Evolutionary conservation across 1,284 basidiomycete species (phyloP).

Genomic region (Ustilago shanxiensis): DNA sequence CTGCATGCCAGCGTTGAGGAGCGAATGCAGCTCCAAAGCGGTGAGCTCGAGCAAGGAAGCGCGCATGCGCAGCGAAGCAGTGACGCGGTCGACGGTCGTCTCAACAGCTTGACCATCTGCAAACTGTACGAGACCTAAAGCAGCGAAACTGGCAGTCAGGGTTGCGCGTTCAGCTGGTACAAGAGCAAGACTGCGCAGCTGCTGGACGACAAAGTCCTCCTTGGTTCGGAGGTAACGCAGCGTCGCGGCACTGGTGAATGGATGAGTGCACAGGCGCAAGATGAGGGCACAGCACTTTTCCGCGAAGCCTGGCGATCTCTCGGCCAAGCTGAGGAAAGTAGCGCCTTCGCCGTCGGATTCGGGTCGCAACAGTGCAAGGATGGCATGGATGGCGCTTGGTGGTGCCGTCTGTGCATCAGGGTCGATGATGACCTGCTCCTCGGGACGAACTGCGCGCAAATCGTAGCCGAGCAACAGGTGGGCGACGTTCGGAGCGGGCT

Average conservation of each 20-base stretch:
- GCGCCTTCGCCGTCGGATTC: slow-evolving; percentile 34
- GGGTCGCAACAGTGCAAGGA: slow-evolving; percentile 73
- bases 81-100: slow-evolving; percentile 81
- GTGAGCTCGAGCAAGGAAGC: slow-evolving; percentile 87
- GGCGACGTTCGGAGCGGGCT: slow-evolving; percentile 84
- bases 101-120: slow-evolving; percentile 79
- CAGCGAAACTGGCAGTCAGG: slow-evolving; percentile 54
- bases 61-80: slow-evolving; percentile 84
- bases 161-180: slow-evolving; percentile 50
- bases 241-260: slow-evolving; percentile 83
- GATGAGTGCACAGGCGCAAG: slow-evolving; percentile 86
- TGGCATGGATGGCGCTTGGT: slow-evolving; percentile 76
- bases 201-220: slow-evolving; percentile 89
- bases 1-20: slow-evolving; percentile 78
- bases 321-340: slow-evolving; percentile 45
- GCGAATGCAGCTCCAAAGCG: slow-evolving; percentile 88
- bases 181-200: slow-evolving; percentile 79
- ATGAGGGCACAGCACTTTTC: slow-evolving; percentile 88
- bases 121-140: slow-evolving; percentile 79
- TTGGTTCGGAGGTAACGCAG: slow-evolving; percentile 89
- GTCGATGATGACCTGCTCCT: slow-evolving; percentile 72
- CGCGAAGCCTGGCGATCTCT: slow-evolving; percentile 78
- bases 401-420: slow-evolving; percentile 72
- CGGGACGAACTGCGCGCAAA: slow-evolving; percentile 72
- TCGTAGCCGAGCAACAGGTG: slow-evolving; percentile 89